Evolutionary conservation across 441 rosid genomes (phyloP).

Genomic region (Melastoma candidum): DNA sequence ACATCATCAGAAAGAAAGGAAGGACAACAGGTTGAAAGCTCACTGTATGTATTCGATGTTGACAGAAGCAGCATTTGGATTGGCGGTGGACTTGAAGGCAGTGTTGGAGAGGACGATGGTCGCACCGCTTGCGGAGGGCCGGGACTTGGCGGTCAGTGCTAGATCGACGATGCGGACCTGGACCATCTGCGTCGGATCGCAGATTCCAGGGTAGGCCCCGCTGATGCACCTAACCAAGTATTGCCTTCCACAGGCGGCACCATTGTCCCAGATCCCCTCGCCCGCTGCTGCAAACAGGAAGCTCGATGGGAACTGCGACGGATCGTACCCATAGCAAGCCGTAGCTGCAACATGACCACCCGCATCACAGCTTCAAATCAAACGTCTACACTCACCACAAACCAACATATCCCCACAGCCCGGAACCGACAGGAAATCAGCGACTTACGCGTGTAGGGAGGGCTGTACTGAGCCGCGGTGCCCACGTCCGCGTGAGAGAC

Average conservation of each 20-base stretch:
- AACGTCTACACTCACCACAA: too few species aligned
- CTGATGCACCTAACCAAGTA: not conserved
- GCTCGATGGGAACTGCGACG: conserved; percentile 1
- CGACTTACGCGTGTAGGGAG: conserved; percentile 3
- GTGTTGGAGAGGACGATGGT: conserved; percentile 3
- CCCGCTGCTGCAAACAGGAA: not conserved
- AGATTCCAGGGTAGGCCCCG: not conserved
- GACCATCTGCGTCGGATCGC: not conserved
- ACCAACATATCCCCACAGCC: too few species aligned
- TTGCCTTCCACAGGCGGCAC: not conserved
- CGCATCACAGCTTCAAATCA: too few species aligned
- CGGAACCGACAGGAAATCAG: too few species aligned
- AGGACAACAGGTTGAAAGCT: not conserved
- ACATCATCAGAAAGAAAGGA: not conserved
- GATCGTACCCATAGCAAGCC: not conserved
- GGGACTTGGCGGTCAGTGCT: not conserved
- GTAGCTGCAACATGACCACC: not conserved
- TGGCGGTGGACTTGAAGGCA: not conserved
- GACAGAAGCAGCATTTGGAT: not conserved
- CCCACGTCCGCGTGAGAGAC: conserved; percentile 3
- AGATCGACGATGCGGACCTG: not conserved
- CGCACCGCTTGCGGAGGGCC: not conserved
- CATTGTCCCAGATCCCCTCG: conserved; percentile 6
- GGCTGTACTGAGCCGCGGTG: conserved; percentile 4
- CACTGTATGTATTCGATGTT: not conserved